Evolutionary conservation across 2,329 filamentous ascomycete species (phyloP).

Genomic region (Salinomyces thailandicus): DNA sequence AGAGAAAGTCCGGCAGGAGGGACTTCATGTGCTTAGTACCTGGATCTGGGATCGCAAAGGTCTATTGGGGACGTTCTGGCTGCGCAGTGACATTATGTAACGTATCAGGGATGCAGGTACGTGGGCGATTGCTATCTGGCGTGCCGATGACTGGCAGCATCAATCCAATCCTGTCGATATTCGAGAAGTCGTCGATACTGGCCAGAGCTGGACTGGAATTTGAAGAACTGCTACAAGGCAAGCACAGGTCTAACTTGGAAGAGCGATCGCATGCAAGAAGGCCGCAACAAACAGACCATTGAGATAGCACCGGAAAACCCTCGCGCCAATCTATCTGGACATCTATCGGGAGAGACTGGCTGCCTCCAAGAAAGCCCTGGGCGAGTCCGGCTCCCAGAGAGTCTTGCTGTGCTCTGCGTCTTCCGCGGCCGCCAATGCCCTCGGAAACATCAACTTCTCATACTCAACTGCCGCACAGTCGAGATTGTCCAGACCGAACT

Average conservation of each 20-base stretch:
- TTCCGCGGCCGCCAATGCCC: constrained; percentile 9
- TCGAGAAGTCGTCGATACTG: not conserved
- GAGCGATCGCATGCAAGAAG: too few relatives aligned
- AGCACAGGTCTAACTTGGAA: too few relatives aligned
- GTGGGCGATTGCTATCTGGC: constrained; percentile 7
- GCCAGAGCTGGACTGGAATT: too few relatives aligned
- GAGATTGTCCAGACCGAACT: constrained; percentile 14
- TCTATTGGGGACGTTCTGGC: constrained; percentile 9
- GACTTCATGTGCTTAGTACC: constrained; percentile 8
- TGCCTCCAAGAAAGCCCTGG: not conserved
- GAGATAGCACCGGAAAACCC: too few relatives aligned
- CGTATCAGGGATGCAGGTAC: not conserved
- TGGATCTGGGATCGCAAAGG: constrained; percentile 6
- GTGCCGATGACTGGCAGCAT: constrained; percentile 9
- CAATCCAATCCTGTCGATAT: constrained; percentile 1
- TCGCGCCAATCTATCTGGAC: too few relatives aligned
- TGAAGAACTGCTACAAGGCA: too few relatives aligned
- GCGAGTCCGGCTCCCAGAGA: not conserved
- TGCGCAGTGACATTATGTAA: constrained; percentile 8
- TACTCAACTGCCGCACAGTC: constrained; percentile 20
- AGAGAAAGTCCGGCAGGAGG: constrained; percentile 4
- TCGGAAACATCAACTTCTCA: constrained; percentile 25
- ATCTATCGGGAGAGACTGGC: not conserved
- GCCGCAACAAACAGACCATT: too few relatives aligned
- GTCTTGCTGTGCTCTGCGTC: not conserved